These are phyloP conservation scores for Staphylotrichum tortipilum DNA, from an alignment of 495 filamentous ascomycete genomes.

Conservation along the genomic window DNA sequence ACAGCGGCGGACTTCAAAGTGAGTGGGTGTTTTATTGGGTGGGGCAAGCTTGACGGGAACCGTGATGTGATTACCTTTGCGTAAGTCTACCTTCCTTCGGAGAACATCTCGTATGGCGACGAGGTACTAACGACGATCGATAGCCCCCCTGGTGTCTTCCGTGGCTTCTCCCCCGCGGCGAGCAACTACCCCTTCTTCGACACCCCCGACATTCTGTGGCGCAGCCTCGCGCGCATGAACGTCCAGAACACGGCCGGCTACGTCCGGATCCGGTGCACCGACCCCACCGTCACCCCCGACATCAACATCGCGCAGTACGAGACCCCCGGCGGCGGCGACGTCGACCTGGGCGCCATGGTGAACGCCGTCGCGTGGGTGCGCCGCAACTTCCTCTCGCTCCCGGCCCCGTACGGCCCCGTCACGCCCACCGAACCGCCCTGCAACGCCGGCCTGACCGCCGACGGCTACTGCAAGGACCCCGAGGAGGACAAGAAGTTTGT, in stretches of 20 bases:
- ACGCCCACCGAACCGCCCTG: slow-evolving; percentile 37
- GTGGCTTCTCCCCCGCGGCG: neutral
- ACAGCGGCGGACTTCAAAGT: no score
- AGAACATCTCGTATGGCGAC: neutral
- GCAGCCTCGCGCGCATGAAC: slow-evolving; percentile 9
- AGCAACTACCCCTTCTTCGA: neutral
- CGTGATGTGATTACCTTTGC: slow-evolving; percentile 1
- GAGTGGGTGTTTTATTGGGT: no score
- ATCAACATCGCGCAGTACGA: slow-evolving; percentile 41
- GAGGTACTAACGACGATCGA: neutral
- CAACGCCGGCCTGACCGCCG: slow-evolving; percentile 42
- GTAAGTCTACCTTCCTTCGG: neutral
- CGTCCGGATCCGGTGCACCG: slow-evolving; percentile 27
- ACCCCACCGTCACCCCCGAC: slow-evolving; percentile 33
- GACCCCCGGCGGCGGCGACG: neutral
- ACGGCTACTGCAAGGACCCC: slow-evolving; percentile 43
- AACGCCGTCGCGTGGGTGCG: slow-evolving; percentile 50
- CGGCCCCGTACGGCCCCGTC: slow-evolving; percentile 30
- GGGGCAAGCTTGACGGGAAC: slow-evolving; percentile 1
- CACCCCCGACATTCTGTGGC: slow-evolving; percentile 7
- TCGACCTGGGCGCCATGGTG: slow-evolving; percentile 39
- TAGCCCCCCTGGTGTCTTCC: neutral
- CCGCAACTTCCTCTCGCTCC: slow-evolving; percentile 14
- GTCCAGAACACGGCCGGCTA: slow-evolving; percentile 31
- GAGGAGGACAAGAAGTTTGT: slow-evolving; percentile 28